phyloP scores from a whole-genome alignment of 2,329 filamentous ascomycete genomes.

The Fonsecaea monophora region DNA sequence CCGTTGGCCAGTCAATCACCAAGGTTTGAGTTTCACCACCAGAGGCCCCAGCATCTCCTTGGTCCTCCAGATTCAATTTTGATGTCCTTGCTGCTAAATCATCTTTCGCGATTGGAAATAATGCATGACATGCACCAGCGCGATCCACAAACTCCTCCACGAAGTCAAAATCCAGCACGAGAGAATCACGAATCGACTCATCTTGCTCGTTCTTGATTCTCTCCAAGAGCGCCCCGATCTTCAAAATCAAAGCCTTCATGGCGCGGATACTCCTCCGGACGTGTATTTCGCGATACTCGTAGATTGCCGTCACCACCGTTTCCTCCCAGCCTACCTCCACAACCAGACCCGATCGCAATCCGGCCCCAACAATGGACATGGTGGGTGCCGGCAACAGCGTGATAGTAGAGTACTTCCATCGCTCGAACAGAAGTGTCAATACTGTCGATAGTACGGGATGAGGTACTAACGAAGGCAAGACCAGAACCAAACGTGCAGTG shows the following conservation, averaged over 20 bases:
- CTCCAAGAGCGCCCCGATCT: constrained; percentile 61
- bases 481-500: constrained; percentile 74
- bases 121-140: constrained; percentile 30
- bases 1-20: constrained; percentile 38
- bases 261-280: constrained; percentile 74
- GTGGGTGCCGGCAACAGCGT: constrained; percentile 80
- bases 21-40: constrained; percentile 13
- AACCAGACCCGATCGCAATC: constrained; percentile 82
- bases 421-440: constrained; percentile 78
- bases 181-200: constrained; percentile 18
- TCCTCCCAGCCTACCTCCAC: constrained; percentile 94
- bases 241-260: constrained; percentile 72
- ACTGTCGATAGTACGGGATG: constrained; percentile 77
- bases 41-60: background rate
- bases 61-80: constrained; percentile 20
- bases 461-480: constrained; percentile 78
- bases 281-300: constrained; percentile 84
- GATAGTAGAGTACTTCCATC: constrained; percentile 79
- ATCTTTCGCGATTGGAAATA: constrained; percentile 19
- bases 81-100: constrained; percentile 15
- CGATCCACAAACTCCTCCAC: constrained; percentile 40
- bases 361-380: constrained; percentile 77
- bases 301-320: constrained; percentile 82
- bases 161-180: constrained; percentile 41
- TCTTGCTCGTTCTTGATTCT: constrained; percentile 28